Evolutionary conservation across 1,139 yeast species (phyloP).

Genomic region (Geotrichum restrictum): DNA sequence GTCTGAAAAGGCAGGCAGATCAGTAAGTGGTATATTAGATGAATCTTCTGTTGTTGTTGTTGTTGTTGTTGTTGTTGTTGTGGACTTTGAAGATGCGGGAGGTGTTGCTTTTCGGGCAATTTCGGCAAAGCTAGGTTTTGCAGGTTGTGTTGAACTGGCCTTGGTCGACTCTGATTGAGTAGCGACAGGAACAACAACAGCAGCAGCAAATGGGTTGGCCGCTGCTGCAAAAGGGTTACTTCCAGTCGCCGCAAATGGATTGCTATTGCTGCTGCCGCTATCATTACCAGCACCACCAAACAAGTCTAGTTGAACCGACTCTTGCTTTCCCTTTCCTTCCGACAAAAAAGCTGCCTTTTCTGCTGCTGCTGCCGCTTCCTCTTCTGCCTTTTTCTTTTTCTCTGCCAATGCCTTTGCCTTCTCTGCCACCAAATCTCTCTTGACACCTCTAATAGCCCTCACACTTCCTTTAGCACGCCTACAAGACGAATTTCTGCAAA

Average conservation of each 20-base stretch:
- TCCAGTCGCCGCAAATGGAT: constrained; percentile 13
- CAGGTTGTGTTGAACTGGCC: neutral
- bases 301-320: neutral
- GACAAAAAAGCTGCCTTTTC: too few species aligned
- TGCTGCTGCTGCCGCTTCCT: neutral
- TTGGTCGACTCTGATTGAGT: neutral
- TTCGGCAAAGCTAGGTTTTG: constrained; percentile 9
- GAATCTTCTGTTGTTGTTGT: neutral
- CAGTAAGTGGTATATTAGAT: neutral
- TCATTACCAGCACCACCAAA: neutral
- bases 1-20: constrained; percentile 8
- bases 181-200: too few species aligned
- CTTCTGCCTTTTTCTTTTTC: constrained; percentile 1
- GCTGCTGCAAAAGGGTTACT: constrained; percentile 14
- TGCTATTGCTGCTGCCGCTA: neutral
- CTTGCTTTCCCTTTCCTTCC: constrained; percentile 1
- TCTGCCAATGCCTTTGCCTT: constrained; percentile 33
- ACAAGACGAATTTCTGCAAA: constrained; percentile 63
- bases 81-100: neutral
- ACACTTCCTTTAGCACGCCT: constrained; percentile 55
- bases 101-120: constrained; percentile 8
- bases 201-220: constrained; percentile 11
- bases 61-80: neutral
- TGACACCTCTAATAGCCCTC: constrained; percentile 38
- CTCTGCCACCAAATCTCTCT: constrained; percentile 41